Evolutionary conservation across 2,329 filamentous ascomycete species (phyloP).

Genomic region (Scedosporium apiospermum): DNA sequence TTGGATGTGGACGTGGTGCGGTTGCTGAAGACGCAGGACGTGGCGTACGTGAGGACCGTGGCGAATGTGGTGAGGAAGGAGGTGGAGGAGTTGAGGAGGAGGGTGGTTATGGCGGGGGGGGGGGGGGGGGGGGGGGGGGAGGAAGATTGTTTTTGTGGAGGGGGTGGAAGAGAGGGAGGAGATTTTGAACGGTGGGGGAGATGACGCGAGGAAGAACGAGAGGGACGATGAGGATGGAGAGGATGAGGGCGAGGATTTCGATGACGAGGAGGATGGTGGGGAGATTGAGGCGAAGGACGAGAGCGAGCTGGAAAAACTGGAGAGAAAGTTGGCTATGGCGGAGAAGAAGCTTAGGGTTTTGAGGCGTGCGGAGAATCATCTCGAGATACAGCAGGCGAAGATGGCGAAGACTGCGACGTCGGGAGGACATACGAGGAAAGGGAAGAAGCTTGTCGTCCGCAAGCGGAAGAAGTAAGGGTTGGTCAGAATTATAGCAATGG

Average conservation of each 20-base stretch:
- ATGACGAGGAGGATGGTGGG: conserved; percentile 13
- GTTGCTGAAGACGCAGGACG: conserved; percentile 59
- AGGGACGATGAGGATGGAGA: conserved; percentile 22
- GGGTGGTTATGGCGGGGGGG: conserved; percentile 32
- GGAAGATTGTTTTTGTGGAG: conserved; percentile 33
- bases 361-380: conserved; percentile 43
- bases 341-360: conserved; percentile 46
- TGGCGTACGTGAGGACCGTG: conserved; percentile 55
- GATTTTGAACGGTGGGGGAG: conserved; percentile 22
- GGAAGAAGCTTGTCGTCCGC: conserved; percentile 53
- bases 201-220: conserved; percentile 23
- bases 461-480: conserved; percentile 46
- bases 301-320: conserved; percentile 31
- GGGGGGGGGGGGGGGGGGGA: conserved; percentile 12
- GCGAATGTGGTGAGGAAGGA: conserved; percentile 51
- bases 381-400: conserved; percentile 50
- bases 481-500: conserved; percentile 1
- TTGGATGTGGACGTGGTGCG: conserved; percentile 49
- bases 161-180: conserved; percentile 15
- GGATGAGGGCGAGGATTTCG: conserved; percentile 19
- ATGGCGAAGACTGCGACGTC: conserved; percentile 58
- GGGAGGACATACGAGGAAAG: conserved; percentile 48
- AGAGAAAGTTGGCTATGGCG: conserved; percentile 37
- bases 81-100: conserved; percentile 43
- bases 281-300: conserved; percentile 13